These are phyloP conservation scores for Taxillus chinensis DNA, from an alignment of 164 flowering plant species.

Conservation along the genomic window DNA sequence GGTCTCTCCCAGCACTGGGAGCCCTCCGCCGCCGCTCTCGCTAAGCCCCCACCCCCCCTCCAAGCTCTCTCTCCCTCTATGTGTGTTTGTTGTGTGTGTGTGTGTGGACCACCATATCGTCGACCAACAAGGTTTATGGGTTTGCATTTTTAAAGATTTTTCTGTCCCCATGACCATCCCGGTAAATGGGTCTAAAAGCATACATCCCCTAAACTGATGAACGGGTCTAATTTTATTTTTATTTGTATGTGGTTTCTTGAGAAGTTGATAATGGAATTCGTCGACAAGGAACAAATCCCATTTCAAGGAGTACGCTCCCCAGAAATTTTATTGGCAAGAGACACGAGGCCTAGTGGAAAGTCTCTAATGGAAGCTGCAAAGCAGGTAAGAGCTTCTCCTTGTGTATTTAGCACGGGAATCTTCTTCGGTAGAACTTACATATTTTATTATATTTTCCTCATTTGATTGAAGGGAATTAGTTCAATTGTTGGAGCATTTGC, in stretches of 20 bases:
- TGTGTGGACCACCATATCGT: too few relatives aligned
- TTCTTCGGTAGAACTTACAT: neutral
- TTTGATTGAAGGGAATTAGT: conserved; percentile 49
- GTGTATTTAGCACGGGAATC: neutral
- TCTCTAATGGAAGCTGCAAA: conserved; percentile 79
- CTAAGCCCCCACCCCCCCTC: conserved; percentile 50
- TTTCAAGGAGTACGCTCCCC: conserved; percentile 38
- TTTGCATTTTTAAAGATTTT: too few relatives aligned
- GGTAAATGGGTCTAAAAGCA: too few relatives aligned
- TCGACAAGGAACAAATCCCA: conserved; percentile 45
- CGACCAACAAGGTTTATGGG: too few relatives aligned
- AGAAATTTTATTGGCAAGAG: conserved; percentile 73
- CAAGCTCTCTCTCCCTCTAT: conserved; percentile 24
- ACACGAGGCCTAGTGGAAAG: conserved; percentile 91
- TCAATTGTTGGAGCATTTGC: conserved; percentile 56
- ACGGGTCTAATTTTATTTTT: too few relatives aligned
- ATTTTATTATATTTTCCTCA: conserved; percentile 2
- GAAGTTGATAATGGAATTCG: conserved; percentile 67
- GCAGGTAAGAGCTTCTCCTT: conserved; percentile 30
- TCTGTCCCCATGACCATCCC: too few relatives aligned
- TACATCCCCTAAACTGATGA: too few relatives aligned
- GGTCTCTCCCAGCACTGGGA: conserved; percentile 93
- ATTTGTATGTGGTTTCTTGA: neutral
- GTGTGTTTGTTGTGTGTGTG: too few relatives aligned
- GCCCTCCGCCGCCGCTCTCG: conserved; percentile 82